A percentile compares a stretch with the other conserved stretches of the same genome.
Evolutionary conservation across 2,329 filamentous ascomycete species (phyloP).

Genomic region (Cercospora sojina): DNA sequence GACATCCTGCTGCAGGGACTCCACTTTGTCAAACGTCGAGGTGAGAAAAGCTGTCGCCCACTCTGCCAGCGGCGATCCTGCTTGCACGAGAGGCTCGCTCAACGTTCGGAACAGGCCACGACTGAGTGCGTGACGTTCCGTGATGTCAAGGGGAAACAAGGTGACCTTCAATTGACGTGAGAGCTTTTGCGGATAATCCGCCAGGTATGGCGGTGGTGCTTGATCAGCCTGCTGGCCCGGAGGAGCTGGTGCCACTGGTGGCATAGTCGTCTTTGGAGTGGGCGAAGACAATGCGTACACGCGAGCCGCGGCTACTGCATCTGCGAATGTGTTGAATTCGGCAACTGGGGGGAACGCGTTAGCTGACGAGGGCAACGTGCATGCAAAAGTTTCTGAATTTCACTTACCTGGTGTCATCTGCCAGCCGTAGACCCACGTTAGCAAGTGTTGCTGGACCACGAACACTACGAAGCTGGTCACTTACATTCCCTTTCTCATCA

Average conservation of each 20-base stretch:
- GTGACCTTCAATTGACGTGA: slow-evolving; percentile 46
- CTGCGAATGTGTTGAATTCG: slow-evolving; percentile 95
- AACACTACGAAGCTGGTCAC: slow-evolving; percentile 13
- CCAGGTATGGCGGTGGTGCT: slow-evolving; percentile 36
- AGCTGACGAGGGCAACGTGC: not conserved
- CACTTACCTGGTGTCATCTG: slow-evolving; percentile 47
- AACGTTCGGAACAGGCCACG: slow-evolving; percentile 42
- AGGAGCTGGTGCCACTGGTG: slow-evolving; percentile 56
- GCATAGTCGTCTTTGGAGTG: slow-evolving; percentile 75
- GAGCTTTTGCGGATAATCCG: slow-evolving; percentile 45
- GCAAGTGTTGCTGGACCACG: not conserved
- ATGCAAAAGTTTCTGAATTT: not conserved
- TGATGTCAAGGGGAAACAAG: slow-evolving; percentile 52
- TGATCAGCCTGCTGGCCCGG: slow-evolving; percentile 31
- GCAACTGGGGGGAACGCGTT: slow-evolving; percentile 61
- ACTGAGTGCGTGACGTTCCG: slow-evolving; percentile 45
- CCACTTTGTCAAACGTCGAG: slow-evolving; percentile 49
- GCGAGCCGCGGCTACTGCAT: slow-evolving; percentile 54
- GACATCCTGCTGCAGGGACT: slow-evolving; percentile 40
- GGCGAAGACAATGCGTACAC: slow-evolving; percentile 52
- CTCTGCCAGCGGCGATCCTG: slow-evolving; percentile 45
- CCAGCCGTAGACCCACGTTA: slow-evolving; percentile 17
- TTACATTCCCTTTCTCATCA: slow-evolving; percentile 70
- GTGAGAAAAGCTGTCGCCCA: slow-evolving; percentile 49
- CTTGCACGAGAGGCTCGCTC: slow-evolving; percentile 27